Evolutionary conservation across 345 rosid genomes (phyloP), one percentile per base, ranked within the genome.

Genomic region (Murraya paniculata): DNA sequence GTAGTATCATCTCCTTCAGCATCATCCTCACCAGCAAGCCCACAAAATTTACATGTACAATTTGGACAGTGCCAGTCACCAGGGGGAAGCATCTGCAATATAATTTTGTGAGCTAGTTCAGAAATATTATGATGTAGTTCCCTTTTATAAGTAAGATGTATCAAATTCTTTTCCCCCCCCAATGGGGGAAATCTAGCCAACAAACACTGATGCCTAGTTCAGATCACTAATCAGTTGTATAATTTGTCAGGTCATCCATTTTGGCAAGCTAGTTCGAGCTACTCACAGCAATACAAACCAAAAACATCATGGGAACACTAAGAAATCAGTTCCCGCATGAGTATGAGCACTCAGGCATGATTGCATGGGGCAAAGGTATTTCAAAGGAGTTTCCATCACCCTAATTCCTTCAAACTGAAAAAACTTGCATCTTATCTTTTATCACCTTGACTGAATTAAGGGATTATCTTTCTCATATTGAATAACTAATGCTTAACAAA

Each of bases 51-150:
- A 88, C 99, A 97, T 22, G 88, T 87, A 84, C 99, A 97, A 73
- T 90, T 89, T 75, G 96, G 91, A 85, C 99, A 97, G 86, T 91
- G 92, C 98, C 98, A 97, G 75, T 87, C 92, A 13, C 99, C 99
- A 24, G 75, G 75, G 41, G 99, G 98, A 82, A 94, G 94, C 85
- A 77, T 84, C 98, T 97, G 92, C 83, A 83, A 86, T 35, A 39
- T 60, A 64, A 71, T 13, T 45, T 45, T 45, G 50, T 13, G 50
- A 45, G 50, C 50, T 45, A 45, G 50, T 45, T 45, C 50, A 39
- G 18, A 36, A 69, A 59, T n/a, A 50, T 64, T 11, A 31, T 48
- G 14, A 16, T 75, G 33, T 36, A 66, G 35, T 16, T 55, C 27
- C 33, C 62, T 50, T n/a, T 65, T 14, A 48, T 5, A 8, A 4